Percentiles rank a stretch among this genome's conserved stretches.
phyloP scores from a whole-genome alignment of 352 stramenopile genomes.

The Labyrinthula sp. region DNA sequence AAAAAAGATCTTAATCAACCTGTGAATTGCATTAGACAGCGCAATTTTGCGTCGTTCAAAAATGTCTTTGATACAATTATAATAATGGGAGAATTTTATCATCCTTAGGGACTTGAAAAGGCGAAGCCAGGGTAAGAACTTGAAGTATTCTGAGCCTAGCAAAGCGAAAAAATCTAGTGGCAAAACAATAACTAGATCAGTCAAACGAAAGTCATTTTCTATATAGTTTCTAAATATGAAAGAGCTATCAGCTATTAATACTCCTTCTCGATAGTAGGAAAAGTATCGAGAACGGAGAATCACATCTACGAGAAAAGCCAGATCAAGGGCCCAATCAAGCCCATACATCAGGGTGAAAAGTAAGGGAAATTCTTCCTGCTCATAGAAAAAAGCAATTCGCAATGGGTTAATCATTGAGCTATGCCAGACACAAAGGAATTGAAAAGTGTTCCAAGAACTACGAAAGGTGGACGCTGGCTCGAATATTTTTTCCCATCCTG shows the following conservation, averaged over 20 bases:
- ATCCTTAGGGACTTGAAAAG: conserved; percentile 15
- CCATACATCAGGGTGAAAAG: conserved; percentile 10
- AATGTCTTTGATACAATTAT: conserved; percentile 11
- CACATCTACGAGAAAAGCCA: conserved; percentile 21
- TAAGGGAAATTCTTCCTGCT: too few relatives aligned
- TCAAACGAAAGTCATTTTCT: conserved; percentile 2
- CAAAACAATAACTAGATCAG: conserved; percentile 4
- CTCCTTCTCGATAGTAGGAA: conserved; percentile 15
- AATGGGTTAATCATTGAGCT: conserved; percentile 15
- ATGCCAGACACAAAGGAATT: conserved; percentile 8
- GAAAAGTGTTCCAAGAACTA: conserved; percentile 17
- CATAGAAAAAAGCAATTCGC: conserved; percentile 10
- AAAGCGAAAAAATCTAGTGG: conserved; percentile 15
- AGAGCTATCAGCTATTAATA: conserved; percentile 8
- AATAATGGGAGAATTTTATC: conserved; percentile 4
- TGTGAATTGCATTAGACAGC: conserved; percentile 20
- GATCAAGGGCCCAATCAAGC: conserved; percentile 20
- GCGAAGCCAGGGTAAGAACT: conserved; percentile 3
- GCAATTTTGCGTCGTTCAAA: conserved; percentile 14
- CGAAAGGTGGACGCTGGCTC: conserved; percentile 14
- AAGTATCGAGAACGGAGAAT: conserved; percentile 16
- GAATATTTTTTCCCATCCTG: conserved; percentile 7
- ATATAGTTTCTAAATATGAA: conserved; percentile 21
- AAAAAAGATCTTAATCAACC: conserved; percentile 28
- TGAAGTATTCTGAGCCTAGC: neutral